Base-by-base conservation (phyloP, 2,329 filamentous ascomycete genomes). In the Chaetomium sp. region DNA sequence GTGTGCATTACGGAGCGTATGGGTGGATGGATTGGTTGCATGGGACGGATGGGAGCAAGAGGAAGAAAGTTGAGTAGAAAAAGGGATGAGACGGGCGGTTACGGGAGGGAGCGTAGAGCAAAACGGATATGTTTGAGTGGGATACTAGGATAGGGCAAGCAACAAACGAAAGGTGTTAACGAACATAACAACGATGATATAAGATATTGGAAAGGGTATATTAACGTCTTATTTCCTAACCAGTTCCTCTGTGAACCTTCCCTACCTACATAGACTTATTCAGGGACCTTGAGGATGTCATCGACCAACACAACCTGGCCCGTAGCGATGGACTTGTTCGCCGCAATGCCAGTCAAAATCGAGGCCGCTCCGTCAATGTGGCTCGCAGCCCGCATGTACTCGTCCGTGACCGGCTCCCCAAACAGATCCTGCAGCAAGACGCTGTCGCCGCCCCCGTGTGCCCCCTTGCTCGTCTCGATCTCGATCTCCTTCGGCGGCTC, bases 391-490 rank as follows among this genome's bases (percentile, higher is more conserved):
- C 85, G 77, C 74, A 80, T 81, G 63, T 80, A 80, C 75, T 82
- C 77, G 70, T 87, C 84, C 12, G 80, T 78, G 1, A 80, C 78
- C 0, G 79, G 77, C 67, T 81, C 80, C 0, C 84, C 85, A 70
- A 88, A 87, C 12, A 88, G 62, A 68, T 88, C 85, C 35, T 82
- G 80, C 35, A 88, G 70, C 59, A 88, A 68, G 0, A 86, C 81
- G 0, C 80, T 79, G 68, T 88, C 86, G 0, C 86, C 85, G 2
- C 86, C 86, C 1, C 86, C 86, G 63, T 88, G 86, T 0, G 84
- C 85, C 0, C 86, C 86, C 1, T 78, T 74, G 9, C 81, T 80
- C 4, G 82, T 79, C 0, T 77, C 75, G 27, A 88, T 81, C 66
- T 83, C 79, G 7, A 88, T 77, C 69, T 85, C 83, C 19, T 77